A percentile compares a stretch with the other conserved stretches of the same genome.
Evolutionary conservation across 2,329 filamentous ascomycete genomes (phyloP).

Genomic region (Exophiala sp.): DNA sequence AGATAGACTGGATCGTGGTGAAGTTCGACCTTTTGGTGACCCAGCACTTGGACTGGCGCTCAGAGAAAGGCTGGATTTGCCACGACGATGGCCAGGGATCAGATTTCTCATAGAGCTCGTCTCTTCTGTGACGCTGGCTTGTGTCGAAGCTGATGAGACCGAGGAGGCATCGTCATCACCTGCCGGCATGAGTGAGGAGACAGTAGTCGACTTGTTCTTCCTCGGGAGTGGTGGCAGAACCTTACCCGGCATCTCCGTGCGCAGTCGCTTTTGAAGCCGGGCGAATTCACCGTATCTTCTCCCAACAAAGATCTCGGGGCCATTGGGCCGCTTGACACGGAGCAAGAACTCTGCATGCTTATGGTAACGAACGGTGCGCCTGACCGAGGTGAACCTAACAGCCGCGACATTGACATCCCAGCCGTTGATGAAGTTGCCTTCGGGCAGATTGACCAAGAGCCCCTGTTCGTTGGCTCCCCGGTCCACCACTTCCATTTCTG

Average conservation of each 20-base stretch:
- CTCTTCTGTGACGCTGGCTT: constrained; percentile 42
- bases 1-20: constrained; percentile 17
- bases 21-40: constrained; percentile 22
- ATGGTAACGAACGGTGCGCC: constrained; percentile 82
- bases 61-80: constrained; percentile 23
- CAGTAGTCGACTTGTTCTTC: constrained; percentile 80
- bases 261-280: constrained; percentile 69
- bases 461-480: constrained; percentile 87
- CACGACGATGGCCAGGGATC: constrained; percentile 16
- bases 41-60: constrained; percentile 11
- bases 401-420: constrained; percentile 97
- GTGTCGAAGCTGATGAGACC: constrained; percentile 71
- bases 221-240: constrained; percentile 77
- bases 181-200: constrained; percentile 51
- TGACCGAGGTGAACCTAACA: constrained; percentile 72
- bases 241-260: constrained; percentile 83
- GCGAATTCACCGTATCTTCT: constrained; percentile 85
- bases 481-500: constrained; percentile 94
- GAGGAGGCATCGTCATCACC: constrained; percentile 74
- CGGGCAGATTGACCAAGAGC: constrained; percentile 75
- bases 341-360: constrained; percentile 92
- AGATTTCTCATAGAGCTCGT: constrained; percentile 31
- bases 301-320: constrained; percentile 71
- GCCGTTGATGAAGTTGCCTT: constrained; percentile 86
- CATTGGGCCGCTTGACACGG: constrained; percentile 70